Evolutionary conservation across 768 basidiomycete genomes (phyloP).

Genomic region (Mycena rebaudengoi): DNA sequence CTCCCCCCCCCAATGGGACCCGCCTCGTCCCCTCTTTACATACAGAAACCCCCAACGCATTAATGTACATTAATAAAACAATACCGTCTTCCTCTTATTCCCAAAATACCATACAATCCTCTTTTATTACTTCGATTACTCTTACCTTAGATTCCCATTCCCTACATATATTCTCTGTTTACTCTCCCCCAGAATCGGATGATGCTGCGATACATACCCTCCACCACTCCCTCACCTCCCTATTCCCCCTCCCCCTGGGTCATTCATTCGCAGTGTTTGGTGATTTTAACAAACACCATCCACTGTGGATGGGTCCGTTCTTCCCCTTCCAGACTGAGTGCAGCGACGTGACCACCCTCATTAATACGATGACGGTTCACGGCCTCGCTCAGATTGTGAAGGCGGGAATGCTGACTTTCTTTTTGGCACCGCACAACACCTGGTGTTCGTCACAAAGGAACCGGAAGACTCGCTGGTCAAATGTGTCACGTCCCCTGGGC

Average conservation of each 20-base stretch:
- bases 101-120: background rate
- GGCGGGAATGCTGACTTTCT: background rate
- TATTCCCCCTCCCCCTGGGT: slow-evolving; percentile 15
- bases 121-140: background rate
- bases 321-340: background rate
- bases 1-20: background rate
- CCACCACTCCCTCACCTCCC: background rate
- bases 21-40: background rate
- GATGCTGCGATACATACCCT: background rate
- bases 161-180: background rate
- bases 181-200: background rate
- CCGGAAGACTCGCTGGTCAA: background rate
- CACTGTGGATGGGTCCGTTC: background rate
- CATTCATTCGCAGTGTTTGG: background rate
- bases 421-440: background rate
- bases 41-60: background rate
- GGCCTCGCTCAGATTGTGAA: background rate
- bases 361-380: background rate
- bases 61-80: background rate
- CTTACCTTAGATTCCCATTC: background rate
- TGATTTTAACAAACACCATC: background rate
- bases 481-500: background rate
- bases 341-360: background rate
- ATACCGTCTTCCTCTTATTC: background rate
- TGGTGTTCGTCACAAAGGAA: background rate